These are phyloP conservation scores for Ceratocystis ficicola DNA, from an alignment of 2,329 filamentous ascomycete genomes.

Conservation along the genomic window DNA sequence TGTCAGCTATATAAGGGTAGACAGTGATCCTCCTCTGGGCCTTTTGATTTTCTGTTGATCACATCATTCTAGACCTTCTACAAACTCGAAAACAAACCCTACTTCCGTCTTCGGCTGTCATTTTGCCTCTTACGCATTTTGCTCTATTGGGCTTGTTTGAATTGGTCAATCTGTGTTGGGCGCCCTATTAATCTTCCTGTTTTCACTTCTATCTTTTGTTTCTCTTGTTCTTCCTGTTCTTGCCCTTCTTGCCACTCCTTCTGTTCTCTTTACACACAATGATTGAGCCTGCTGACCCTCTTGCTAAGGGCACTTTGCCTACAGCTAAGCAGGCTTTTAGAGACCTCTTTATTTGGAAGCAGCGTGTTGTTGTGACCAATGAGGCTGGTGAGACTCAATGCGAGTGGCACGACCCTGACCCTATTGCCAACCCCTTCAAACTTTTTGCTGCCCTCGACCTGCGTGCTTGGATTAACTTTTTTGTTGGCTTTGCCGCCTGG, in stretches of 20 bases:
- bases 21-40: not conserved
- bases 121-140: not conserved
- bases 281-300: constrained; percentile 47
- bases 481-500: constrained; percentile 65
- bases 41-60: constrained; percentile 6
- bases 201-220: not conserved
- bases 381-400: constrained; percentile 51
- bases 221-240: constrained; percentile 17
- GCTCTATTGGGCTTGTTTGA: not conserved
- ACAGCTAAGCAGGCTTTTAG: constrained; percentile 51
- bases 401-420: constrained; percentile 57
- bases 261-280: not conserved
- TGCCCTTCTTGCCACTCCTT: not conserved
- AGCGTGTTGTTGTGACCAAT: constrained; percentile 55
- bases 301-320: constrained; percentile 52
- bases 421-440: constrained; percentile 57
- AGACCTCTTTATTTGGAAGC: constrained; percentile 63
- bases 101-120: not conserved
- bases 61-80: constrained; percentile 2
- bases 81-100: not conserved
- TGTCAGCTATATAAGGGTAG: not conserved
- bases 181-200: not conserved
- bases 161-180: not conserved
- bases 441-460: constrained; percentile 51
- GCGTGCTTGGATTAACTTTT: constrained; percentile 62